Base-by-base conservation (phyloP, 305 asterid species). In the Solanum hybrid region DNA sequence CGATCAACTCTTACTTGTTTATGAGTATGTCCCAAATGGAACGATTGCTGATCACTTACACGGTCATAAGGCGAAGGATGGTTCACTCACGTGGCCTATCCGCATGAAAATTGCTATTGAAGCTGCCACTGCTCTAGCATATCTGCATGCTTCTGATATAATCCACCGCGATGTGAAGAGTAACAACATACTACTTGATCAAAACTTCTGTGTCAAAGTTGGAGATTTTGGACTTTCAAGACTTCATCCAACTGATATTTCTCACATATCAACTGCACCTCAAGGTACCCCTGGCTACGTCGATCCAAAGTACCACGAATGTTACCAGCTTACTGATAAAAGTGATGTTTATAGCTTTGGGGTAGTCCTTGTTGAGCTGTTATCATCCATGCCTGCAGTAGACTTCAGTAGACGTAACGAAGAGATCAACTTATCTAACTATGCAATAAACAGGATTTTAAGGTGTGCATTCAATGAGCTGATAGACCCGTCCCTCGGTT, bases 321-420 rank as follows among this genome's bases (percentile, higher is more conserved):
- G 94, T 79, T 96, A 96, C 89, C 97, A 94, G 71, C 91, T 96
- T 3, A 96, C 99, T 0, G 93, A 92, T 78, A 96, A 92, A 90
- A 96, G 99, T 76, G 98, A 96, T 34, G 98, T 96, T 2, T 96
- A 96, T 27, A 96, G 98, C 90, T 96, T 95, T 2, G 99, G 99
- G 0, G 99, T 96, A 3, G 98, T 96, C 27, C 93, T 96, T 1
- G 88, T 94, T 76, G 98, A 95, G 94, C 98, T 96, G 73, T 90
- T 96, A 11, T 96, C 92, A 10, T 90, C 92, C 5, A 81, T 88
- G 85, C 89, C 85, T 81, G 90, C 92, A 27, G 92, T 90, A 1
- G 92, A 90, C 34, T 77, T 89, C 98, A 92, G 88, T 32, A 93
- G 99, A 90, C 95, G 90, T 24, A 93, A 95, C 60, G 94, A 94